Base-by-base conservation (phyloP, 371 early-diverging fungal genomes). In the Syncephalastrum monosporum region DNA sequence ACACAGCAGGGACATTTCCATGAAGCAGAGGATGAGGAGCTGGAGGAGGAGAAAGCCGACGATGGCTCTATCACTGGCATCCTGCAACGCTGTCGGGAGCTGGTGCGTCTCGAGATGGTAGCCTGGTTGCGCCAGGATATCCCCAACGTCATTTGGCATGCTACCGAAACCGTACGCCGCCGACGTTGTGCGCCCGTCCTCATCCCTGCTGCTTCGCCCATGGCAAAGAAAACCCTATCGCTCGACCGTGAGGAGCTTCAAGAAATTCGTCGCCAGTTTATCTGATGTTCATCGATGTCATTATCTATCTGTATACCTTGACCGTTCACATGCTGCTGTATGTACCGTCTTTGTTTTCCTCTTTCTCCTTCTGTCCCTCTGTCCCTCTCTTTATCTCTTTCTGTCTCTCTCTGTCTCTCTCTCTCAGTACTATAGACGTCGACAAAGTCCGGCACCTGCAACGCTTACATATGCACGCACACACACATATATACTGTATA, bases 41-140 rank as follows among this genome's bases (percentile, higher is more conserved):
- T 21, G 24, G 49, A 27, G 29, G 45, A 56, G 27, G 61, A 54
- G 50, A 51, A 53, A 24, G 51, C 29, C 27, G 54, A 56, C 42
- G 45, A 53, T 14, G 57, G 56, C 13, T 53, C 49, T 23, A 58
- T 65, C 45, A 52, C 61, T 0, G 58, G 61, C 5, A 58, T 65
- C 21, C 27, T 65, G 15, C 61, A 47, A 23, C 66, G 55, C 15
- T 65, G 66, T 13, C 52, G 44, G 27, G 56, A 56, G 13, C 33
- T 65, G 8, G 66, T 60, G 16, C 61, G 57, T 21, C 44, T 65
- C 2, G 66, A 65, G 47, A 65, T 65, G 66, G 66, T 65, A 27
- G 56, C 58, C 12, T 65, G 66, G 66, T 56, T 65, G 57, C 38
- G 57, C 3, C 56, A 65, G 43, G 66, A 65, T 51, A 61, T 65